These are phyloP conservation scores for Clarkia xantiana DNA, from an alignment of 345 rosid genomes.

Conservation along the genomic window DNA sequence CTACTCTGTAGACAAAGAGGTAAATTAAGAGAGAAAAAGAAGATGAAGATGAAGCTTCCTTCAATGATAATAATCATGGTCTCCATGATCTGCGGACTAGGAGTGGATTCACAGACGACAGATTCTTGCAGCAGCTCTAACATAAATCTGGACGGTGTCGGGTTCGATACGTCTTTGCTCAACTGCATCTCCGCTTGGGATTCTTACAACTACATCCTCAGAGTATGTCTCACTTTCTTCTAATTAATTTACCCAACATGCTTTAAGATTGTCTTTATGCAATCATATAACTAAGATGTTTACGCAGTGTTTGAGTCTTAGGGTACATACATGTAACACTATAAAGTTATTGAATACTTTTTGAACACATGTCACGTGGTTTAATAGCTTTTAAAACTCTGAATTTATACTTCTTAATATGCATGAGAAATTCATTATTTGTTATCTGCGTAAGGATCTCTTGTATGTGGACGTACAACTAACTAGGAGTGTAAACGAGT, in stretches of 20 bases:
- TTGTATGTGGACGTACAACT: no score
- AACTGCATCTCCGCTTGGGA: slow-evolving; percentile 12
- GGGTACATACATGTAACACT: no score
- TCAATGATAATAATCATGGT: slow-evolving; percentile 10
- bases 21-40: neutral
- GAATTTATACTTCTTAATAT: no score
- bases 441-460: no score
- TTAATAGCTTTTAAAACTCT: no score
- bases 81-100: slow-evolving; percentile 4
- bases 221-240: slow-evolving; percentile 20
- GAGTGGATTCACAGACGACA: slow-evolving; percentile 6
- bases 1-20: neutral
- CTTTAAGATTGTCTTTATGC: no score
- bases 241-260: neutral
- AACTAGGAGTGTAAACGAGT: no score
- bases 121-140: slow-evolving; percentile 26
- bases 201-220: slow-evolving; percentile 16
- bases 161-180: slow-evolving; percentile 9
- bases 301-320: no score
- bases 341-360: no score
- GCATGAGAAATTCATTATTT: no score
- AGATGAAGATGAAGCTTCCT: slow-evolving; percentile 5
- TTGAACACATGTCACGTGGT: no score
- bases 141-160: neutral
- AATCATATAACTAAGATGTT: no score